Evolutionary conservation across 805 yeast species (phyloP), one percentile per base, ranked within the genome.

Genomic region (Kuraishia molischiana): DNA sequence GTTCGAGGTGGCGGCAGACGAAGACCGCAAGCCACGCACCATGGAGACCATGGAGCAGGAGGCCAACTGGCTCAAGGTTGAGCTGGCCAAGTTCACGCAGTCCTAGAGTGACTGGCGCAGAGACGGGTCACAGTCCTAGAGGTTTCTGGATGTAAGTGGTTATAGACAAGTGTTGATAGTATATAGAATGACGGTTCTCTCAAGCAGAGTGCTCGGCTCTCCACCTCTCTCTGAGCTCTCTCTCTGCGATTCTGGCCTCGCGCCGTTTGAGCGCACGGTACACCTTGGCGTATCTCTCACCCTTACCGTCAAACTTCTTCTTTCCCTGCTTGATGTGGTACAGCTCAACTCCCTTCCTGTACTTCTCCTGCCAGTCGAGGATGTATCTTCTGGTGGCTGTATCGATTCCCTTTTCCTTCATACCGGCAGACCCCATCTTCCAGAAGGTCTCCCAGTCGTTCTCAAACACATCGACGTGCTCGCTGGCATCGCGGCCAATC

Each of bases 351-450:
- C 79, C 75, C 42, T 73, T 69, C 49, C 74, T 70, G 50, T 68
- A 80, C 48, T 71, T 74, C 51, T 87, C 79, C 35, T 74, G 68
- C 79, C 94, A 87, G 34, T 70, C 64, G 43, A 86, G 59, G 41
- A 89, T 70, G 60, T 84, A 84, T 52, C 79, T 73, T 56, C 97
- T 71, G 33, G 79, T 69, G 34, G 75, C 67, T 2, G 77, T 69
- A 39, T 85, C 90, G 24, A 90, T 66, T 14, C 97, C 97, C 55
- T 76, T 68, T 35, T 73, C 76, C 55, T 85, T 86, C 72, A 90
- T 61, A 18, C 64, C 61, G 37, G 55, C 49, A 3, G 85, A 69
- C 18, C 68, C 52, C 43, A 78, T 66, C 21, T 55, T 56, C 61
- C 85, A 79, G 41, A 90, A 70, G 45, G 73, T 68, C 9, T 74